phyloP scores from a whole-genome alignment of 2,329 filamentous ascomycete genomes.

The Lasiodiplodia theobromae region DNA sequence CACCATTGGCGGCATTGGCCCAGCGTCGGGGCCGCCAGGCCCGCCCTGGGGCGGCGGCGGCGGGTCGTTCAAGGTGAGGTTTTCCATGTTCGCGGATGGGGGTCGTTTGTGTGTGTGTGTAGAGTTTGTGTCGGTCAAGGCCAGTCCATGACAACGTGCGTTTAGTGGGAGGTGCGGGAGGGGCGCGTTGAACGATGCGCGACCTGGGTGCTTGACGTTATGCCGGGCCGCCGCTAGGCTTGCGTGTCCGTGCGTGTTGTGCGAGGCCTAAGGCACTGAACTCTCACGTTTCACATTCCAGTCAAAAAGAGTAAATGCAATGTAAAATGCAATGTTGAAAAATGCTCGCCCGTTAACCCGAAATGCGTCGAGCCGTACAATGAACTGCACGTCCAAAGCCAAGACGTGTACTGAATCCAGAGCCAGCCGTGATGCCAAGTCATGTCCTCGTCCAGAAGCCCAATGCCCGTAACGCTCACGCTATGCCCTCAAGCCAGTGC shows the following conservation, averaged over 20 bases:
- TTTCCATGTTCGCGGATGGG: conserved; percentile 29
- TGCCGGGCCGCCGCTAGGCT: conserved; percentile 9
- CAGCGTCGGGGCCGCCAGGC: conserved; percentile 15
- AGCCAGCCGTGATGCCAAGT: conserved; percentile 24
- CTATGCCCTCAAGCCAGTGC: conserved; percentile 17
- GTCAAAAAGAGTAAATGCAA: neutral
- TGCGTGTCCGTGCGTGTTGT: conserved; percentile 1
- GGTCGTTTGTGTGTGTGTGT: neutral
- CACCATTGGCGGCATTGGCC: conserved; percentile 46
- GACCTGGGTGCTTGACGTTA: conserved; percentile 28
- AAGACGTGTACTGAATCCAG: conserved; percentile 15
- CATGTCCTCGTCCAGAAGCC: conserved; percentile 19
- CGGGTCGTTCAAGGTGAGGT: conserved; percentile 30
- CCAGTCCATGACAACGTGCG: conserved; percentile 29
- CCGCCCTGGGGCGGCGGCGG: conserved; percentile 18
- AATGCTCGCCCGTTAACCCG: neutral
- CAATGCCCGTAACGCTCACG: conserved; percentile 20
- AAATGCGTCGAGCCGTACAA: conserved; percentile 1
- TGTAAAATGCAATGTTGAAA: neutral
- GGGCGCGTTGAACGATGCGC: conserved; percentile 21
- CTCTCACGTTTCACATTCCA: neutral
- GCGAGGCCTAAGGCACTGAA: conserved; percentile 14
- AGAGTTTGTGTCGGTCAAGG: conserved; percentile 13
- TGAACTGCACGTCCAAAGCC: conserved; percentile 11
- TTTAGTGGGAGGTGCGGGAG: conserved; percentile 8